Evolutionary conservation across 2,329 filamentous ascomycete genomes (phyloP).

Genomic region (Zymoseptoria crescenta): DNA sequence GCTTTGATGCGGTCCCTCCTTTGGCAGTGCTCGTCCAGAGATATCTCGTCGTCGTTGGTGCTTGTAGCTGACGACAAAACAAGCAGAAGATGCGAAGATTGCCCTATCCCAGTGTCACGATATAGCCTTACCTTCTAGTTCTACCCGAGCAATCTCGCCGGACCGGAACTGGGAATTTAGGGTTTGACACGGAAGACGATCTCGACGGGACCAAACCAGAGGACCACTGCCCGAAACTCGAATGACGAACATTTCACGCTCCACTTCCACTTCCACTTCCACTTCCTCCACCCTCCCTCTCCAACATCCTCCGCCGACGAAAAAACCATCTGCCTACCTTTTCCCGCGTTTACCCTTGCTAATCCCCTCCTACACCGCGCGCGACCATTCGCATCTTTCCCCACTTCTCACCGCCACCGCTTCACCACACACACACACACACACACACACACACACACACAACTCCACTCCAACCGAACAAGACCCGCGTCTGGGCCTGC

Average conservation of each 20-base stretch:
- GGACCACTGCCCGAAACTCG: not conserved
- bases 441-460: no score
- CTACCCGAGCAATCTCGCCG: not conserved
- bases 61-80: no score
- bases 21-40: not conserved
- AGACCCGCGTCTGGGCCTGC: not conserved
- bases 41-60: no score
- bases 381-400: not conserved
- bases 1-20: not conserved
- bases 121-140: not conserved
- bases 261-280: no score
- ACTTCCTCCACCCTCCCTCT: not conserved
- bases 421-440: not conserved
- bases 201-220: not conserved
- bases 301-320: not conserved
- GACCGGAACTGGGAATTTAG: not conserved
- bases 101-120: not conserved
- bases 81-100: not conserved
- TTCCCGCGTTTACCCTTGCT: not conserved
- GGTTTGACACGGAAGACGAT: not conserved
- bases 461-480: not conserved
- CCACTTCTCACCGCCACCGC: not conserved
- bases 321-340: no score
- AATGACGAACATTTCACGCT: not conserved
- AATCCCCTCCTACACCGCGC: no score